Conservation (phyloP, 208 protist genomes). For the Blastocrithidia nonstop region DNA sequence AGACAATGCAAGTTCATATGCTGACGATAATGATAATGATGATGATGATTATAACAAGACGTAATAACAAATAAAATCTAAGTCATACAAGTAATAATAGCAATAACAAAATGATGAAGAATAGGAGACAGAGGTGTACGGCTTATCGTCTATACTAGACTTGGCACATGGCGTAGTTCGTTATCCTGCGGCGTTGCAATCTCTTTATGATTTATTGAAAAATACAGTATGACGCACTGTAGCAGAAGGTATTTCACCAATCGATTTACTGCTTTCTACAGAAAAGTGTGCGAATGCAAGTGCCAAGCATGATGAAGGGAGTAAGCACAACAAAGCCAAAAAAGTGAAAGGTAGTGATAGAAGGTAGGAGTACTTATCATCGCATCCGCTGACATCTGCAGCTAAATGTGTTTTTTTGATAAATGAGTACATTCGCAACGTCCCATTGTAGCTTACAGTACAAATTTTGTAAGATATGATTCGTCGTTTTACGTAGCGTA, state of each 20-base stretch:
- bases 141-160: conserved; percentile 51
- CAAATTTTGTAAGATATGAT: conserved; percentile 51
- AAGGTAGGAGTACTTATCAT: too few species aligned
- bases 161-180: conserved; percentile 22
- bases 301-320: conserved; percentile 6
- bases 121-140: conserved; percentile 69
- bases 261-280: conserved; percentile 35
- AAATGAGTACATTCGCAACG: conserved; percentile 72
- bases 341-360: conserved; percentile 1
- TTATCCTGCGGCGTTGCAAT: conserved; percentile 16
- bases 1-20: background rate
- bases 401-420: conserved; percentile 60
- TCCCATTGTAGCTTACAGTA: conserved; percentile 66
- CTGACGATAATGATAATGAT: background rate
- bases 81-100: too few species aligned
- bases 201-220: conserved; percentile 34
- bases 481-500: conserved; percentile 30
- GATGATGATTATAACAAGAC: too few species aligned
- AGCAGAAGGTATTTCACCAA: conserved; percentile 39
- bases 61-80: too few species aligned
- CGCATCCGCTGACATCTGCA: too few species aligned
- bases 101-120: conserved; percentile 18
- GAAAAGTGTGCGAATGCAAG: conserved; percentile 4
- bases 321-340: background rate
- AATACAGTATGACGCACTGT: conserved; percentile 46